Base-by-base conservation (phyloP, 805 yeast genomes). In the Saccharomyces jurei region DNA sequence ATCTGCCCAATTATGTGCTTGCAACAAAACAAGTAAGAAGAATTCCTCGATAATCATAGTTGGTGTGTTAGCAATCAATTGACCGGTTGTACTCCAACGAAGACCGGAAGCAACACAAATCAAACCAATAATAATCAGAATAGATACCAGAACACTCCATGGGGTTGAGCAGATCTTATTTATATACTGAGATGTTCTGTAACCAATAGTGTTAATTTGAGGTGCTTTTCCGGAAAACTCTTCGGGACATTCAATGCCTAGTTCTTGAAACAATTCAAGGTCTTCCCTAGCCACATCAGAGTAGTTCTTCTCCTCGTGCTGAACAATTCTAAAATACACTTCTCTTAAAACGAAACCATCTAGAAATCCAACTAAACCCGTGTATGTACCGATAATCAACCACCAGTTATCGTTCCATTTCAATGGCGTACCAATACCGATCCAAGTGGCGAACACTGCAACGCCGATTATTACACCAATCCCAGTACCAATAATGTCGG, bases 341-440 rank as follows among this genome's bases (percentile, higher is more conserved):
- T 74, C 70, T 60, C 79, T 65, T 41, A 75, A 60, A 41, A 71
- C 72, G 56, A 73, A 76, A 1, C 78, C 77, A 56, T 75, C 79
- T 49, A 72, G 52, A 56, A 74, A 75, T 1, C 78, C 78, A 46
- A 75, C 64, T 25, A 75, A 63, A 21, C 79, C 79, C 0, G 79
- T 73, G 56, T 76, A 75, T 1, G 79, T 74, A 49, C 79, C 79
- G 56, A 74, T 75, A 46, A 76, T 73, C 46, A 75, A 61, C 78
- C 78, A 75, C 79, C 79, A 75, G 54, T 73, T 65, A 49, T 66
- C 69, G 58, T 59, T 58, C 71, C 72, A 76, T 31, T 60, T 28
- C 73, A 75, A 65, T n/a, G 63, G 52, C 44, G 59, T 50, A 46
- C 79, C 79, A 32, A 74, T 62, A 25, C 63, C 62, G 17, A 74